Evolutionary conservation across 2,329 filamentous ascomycete genomes (phyloP), one percentile per base, ranked within the genome.

Genomic region (Aspergillus chevalieri): DNA sequence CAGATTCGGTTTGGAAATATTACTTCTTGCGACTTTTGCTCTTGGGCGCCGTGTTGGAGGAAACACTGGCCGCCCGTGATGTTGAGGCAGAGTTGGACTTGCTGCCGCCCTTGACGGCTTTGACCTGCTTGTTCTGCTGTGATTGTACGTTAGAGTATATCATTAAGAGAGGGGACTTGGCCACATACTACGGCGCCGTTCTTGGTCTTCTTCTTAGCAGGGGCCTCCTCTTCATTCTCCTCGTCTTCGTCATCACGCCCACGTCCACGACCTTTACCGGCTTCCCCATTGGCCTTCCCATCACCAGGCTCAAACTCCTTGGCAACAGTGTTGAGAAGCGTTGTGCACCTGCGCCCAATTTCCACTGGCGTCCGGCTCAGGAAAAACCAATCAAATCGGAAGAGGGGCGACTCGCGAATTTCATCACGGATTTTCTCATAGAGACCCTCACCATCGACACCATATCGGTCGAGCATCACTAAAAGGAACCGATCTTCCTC

Each of bases 381-480:
- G 78, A 98, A 96, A 76, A 98, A 98, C 94, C 94, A 98, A 67
- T 98, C 93, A 63, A 98, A 98, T 36, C 93, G 84, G 80, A 98
- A 98, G 3, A 98, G 77, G 8, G 93, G 91, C 49, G 86, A 92
- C 57, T 96, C 90, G 30, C 91, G 86, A 57, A 98, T 95, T 67
- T 97, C 93, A 57, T 97, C 92, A n/a, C 93, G 86, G 65, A 98
- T 95, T 67, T 84, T 85, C 61, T 98, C 93, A 67, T 93, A 94
- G 54, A 98, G 80, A 30, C 83, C 83, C 61, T 97, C 92, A 1
- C 87, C 86, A 65, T 98, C 94, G 33, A 98, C 84, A 6, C 94
- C 93, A 60, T 90, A 87, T 68, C 86, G 88, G 72, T 98, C 90
- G 5, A 98, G 79, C 73, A 96, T 86, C 45, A 98, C 92, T 30